Evolutionary conservation across 768 basidiomycete genomes (phyloP).

Genomic region (Xanthoconium purpureum): DNA sequence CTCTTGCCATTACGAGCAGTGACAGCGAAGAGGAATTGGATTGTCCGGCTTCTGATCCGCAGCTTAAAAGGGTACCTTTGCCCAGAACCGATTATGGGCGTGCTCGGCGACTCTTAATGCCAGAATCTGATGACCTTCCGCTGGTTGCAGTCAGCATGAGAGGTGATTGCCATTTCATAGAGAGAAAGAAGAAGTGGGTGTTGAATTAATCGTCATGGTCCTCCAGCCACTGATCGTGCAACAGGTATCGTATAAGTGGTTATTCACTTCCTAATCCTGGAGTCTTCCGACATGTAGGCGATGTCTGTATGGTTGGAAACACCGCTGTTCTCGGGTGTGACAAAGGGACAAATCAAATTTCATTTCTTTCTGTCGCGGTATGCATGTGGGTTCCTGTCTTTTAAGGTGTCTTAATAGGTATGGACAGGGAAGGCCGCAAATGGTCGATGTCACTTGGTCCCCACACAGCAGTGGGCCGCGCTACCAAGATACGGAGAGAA

Average conservation of each 20-base stretch:
- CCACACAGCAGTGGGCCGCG: conserved; percentile 32
- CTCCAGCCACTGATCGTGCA: conserved; percentile 13
- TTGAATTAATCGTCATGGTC: not conserved
- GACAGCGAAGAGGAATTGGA: conserved; percentile 15
- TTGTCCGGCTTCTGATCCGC: conserved; percentile 17
- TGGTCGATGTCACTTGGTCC: conserved; percentile 30
- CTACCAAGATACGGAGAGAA: conserved; percentile 22
- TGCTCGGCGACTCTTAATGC: conserved; percentile 32
- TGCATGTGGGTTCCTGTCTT: conserved; percentile 27
- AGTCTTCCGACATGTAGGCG: conserved; percentile 41
- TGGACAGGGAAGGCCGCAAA: conserved; percentile 30
- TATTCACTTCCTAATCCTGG: conserved; percentile 39
- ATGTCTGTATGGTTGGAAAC: conserved; percentile 43
- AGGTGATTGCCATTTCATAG: conserved; percentile 43
- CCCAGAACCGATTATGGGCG: conserved; percentile 34
- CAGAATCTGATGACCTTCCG: conserved; percentile 30
- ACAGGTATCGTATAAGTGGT: conserved; percentile 35
- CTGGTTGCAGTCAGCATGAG: conserved; percentile 46
- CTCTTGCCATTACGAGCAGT: conserved; percentile 12
- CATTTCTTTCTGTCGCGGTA: conserved; percentile 37
- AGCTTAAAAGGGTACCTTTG: conserved; percentile 28
- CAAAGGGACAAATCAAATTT: conserved; percentile 41
- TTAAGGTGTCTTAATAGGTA: conserved; percentile 22
- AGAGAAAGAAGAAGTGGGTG: conserved; percentile 32
- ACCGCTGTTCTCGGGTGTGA: conserved; percentile 44